Conservation (phyloP, 768 basidiomycete genomes). For the Amanita pseudoporphyria region DNA sequence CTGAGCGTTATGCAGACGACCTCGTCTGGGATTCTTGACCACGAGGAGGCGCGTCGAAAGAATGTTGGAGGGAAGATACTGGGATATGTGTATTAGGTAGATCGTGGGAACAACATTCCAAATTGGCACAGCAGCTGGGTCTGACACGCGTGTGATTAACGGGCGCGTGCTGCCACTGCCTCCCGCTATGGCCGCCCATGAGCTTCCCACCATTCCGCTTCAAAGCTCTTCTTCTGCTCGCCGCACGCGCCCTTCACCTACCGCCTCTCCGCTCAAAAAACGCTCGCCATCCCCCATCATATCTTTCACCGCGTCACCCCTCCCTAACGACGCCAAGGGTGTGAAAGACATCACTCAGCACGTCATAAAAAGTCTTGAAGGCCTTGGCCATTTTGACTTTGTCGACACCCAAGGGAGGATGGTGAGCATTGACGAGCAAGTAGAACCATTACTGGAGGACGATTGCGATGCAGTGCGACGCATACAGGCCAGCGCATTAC, state of each 20-base stretch:
- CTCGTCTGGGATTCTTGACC: conserved; percentile 96
- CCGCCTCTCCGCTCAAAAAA: conserved; percentile 10
- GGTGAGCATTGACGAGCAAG: conserved; percentile 20
- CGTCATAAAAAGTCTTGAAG: conserved; percentile 38
- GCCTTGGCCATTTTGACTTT: conserved; percentile 31
- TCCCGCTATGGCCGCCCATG: conserved; percentile 15
- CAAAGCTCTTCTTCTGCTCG: conserved; percentile 6
- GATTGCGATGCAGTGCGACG: conserved; percentile 17
- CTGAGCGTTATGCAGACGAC: conserved; percentile 54
- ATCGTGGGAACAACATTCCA: too few relatives aligned
- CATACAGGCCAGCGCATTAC: conserved; percentile 14
- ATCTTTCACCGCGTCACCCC: conserved; percentile 27
- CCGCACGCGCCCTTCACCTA: conserved; percentile 5
- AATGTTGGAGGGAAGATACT: conserved; percentile 95
- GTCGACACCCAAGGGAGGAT: conserved; percentile 19
- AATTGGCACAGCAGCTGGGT: neutral
- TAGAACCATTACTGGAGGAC: conserved; percentile 18
- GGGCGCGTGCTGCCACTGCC: neutral
- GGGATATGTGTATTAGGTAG: conserved; percentile 77
- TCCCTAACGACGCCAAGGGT: conserved; percentile 28
- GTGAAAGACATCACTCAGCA: conserved; percentile 38
- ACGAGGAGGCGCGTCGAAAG: conserved; percentile 98
- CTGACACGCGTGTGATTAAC: neutral
- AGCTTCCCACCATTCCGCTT: conserved; percentile 9
- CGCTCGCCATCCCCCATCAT: conserved; percentile 43